These are phyloP conservation scores for Triticum monococcum DNA, from an alignment of 176 grass and related monocot species.

Conservation along the genomic window DNA sequence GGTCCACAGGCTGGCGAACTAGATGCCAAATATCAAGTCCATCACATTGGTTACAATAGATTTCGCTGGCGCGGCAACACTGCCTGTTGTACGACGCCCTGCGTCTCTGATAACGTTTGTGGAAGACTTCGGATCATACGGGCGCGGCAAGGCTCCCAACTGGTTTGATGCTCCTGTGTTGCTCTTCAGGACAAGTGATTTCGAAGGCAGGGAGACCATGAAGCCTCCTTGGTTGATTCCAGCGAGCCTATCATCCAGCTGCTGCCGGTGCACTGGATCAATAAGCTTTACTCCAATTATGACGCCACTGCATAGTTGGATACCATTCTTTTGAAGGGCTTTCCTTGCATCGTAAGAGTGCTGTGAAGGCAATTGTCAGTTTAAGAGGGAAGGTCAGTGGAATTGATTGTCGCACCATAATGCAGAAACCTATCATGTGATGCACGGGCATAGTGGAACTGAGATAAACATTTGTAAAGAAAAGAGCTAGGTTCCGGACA, in stretches of 20 bases:
- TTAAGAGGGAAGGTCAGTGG: not conserved
- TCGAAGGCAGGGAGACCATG: slow-evolving; percentile 64
- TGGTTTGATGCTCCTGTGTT: slow-evolving; percentile 32
- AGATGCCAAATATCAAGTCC: slow-evolving; percentile 92
- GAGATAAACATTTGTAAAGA: not conserved
- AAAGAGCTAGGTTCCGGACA: not conserved
- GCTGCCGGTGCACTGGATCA: slow-evolving; percentile 56
- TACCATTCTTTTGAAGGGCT: slow-evolving; percentile 82
- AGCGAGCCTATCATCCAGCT: slow-evolving; percentile 53
- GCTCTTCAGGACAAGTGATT: slow-evolving; percentile 34
- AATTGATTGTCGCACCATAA: not conserved
- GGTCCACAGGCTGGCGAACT: not conserved
- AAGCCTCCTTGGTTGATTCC: slow-evolving; percentile 63
- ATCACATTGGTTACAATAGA: slow-evolving; percentile 74
- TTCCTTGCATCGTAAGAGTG: slow-evolving; percentile 66
- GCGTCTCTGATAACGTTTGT: slow-evolving; percentile 40
- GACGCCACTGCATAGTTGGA: slow-evolving; percentile 64
- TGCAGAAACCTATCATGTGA: not conserved
- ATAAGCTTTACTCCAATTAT: slow-evolving; percentile 91
- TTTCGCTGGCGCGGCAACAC: slow-evolving; percentile 59
- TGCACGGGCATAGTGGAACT: not conserved
- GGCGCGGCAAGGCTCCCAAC: slow-evolving; percentile 50
- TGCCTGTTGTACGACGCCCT: slow-evolving; percentile 39
- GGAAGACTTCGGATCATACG: slow-evolving; percentile 47
- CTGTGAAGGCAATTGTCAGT: slow-evolving; percentile 37